phyloP scores from a whole-genome alignment of 2,329 filamentous ascomycete genomes.

The Trichoderma arundinaceum region DNA sequence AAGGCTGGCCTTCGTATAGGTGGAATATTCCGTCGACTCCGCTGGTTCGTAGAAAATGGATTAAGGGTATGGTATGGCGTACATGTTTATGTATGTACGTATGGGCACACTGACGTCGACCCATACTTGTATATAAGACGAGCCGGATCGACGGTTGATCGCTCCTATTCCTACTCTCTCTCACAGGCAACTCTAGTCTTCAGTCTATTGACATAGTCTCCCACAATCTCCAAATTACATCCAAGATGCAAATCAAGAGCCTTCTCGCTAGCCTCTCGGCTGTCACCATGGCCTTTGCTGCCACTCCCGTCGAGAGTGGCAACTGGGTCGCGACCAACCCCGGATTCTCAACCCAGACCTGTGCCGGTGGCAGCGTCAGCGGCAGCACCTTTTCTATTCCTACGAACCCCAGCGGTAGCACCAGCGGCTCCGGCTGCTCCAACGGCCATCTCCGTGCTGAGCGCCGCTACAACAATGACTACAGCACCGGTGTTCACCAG shows the following conservation, averaged over 20 bases:
- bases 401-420: slow-evolving; percentile 34
- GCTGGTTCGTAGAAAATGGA: not conserved
- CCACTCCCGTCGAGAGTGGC: slow-evolving; percentile 33
- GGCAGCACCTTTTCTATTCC: slow-evolving; percentile 35
- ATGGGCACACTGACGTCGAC: slow-evolving; percentile 6
- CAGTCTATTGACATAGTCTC: not conserved
- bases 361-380: slow-evolving; percentile 34
- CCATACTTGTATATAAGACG: slow-evolving; percentile 18
- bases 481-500: slow-evolving; percentile 35
- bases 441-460: slow-evolving; percentile 38
- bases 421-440: slow-evolving; percentile 35
- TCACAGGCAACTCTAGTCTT: slow-evolving; percentile 6
- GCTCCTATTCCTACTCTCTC: not conserved
- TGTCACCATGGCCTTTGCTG: slow-evolving; percentile 29
- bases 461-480: slow-evolving; percentile 36
- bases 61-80: slow-evolving; percentile 1
- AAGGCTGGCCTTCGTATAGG: slow-evolving; percentile 18
- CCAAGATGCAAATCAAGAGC: slow-evolving; percentile 29
- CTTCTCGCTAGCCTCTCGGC: slow-evolving; percentile 31
- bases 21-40: slow-evolving; percentile 28
- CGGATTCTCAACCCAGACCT: slow-evolving; percentile 30
- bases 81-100: not conserved
- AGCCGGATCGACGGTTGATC: slow-evolving; percentile 16
- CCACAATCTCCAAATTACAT: not conserved
- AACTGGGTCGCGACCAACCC: slow-evolving; percentile 31